These are phyloP conservation scores for Pseudogymnoascus sp. DNA, from an alignment of 2,329 filamentous ascomycete genomes.

Conservation along the genomic window DNA sequence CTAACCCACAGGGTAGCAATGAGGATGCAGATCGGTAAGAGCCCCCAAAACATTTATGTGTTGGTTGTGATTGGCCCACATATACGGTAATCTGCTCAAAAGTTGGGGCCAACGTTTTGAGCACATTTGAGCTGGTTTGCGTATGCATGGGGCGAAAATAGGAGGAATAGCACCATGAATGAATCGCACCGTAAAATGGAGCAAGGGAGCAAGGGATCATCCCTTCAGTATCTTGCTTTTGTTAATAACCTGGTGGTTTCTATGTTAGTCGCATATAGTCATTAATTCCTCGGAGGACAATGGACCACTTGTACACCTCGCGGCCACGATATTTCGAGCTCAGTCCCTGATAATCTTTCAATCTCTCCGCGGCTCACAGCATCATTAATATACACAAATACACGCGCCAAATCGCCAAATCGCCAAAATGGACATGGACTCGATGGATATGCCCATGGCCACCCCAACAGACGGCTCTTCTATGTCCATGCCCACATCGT, in stretches of 20 bases:
- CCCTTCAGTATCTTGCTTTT: not conserved
- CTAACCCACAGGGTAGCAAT: not conserved
- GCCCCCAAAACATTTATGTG: not conserved
- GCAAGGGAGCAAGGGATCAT: not conserved
- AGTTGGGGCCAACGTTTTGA: not conserved
- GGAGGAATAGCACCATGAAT: not conserved
- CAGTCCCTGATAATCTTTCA: not conserved
- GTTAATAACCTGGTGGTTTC: not conserved
- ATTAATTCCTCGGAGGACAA: not conserved
- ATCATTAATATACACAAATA: not conserved
- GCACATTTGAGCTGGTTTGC: not conserved
- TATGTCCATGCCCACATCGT: not conserved
- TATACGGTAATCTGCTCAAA: not conserved
- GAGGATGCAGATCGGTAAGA: not conserved
- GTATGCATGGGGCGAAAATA: not conserved
- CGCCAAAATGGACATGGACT: not conserved
- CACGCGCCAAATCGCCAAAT: not conserved
- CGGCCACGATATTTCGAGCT: not conserved
- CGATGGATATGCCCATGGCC: conserved; percentile 4
- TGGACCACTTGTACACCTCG: not conserved
- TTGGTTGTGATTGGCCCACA: not conserved
- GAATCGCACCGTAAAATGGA: not conserved
- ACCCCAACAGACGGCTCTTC: not conserved
- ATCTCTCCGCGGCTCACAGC: not conserved
- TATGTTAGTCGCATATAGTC: not conserved